phyloP scores from a whole-genome alignment of 768 basidiomycete genomes.

The Boletus reticuloceps region DNA sequence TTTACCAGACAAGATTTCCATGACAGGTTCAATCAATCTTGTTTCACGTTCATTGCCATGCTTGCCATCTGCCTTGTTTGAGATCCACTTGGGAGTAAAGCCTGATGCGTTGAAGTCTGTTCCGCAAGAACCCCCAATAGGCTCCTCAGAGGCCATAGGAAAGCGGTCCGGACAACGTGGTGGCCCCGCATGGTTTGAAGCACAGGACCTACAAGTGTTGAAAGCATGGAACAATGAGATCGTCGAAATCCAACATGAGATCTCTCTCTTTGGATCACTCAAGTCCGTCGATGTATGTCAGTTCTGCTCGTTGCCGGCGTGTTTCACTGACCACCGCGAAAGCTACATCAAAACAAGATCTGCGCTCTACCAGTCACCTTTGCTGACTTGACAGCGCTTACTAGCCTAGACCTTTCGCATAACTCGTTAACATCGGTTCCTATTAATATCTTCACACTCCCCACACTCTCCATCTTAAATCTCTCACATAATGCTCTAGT shows the following conservation, averaged over 20 bases:
- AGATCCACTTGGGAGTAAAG: conserved; percentile 73
- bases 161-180: conserved; percentile 42
- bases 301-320: not conserved
- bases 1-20: conserved; percentile 44
- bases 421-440: conserved; percentile 67
- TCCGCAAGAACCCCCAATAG: conserved; percentile 53
- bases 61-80: conserved; percentile 74
- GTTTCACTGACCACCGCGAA: not conserved
- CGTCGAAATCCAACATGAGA: conserved; percentile 74
- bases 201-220: conserved; percentile 70
- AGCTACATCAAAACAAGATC: conserved; percentile 79
- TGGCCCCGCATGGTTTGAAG: conserved; percentile 74
- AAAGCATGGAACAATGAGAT: conserved; percentile 85
- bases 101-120: conserved; percentile 69
- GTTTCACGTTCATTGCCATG: conserved; percentile 70
- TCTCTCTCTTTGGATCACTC: conserved; percentile 79
- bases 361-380: conserved; percentile 60
- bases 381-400: conserved; percentile 64
- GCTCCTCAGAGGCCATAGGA: conserved; percentile 35
- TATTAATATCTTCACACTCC: conserved; percentile 61
- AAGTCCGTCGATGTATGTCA: conserved; percentile 73
- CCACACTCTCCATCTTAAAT: conserved; percentile 63
- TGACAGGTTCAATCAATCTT: conserved; percentile 70
- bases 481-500: conserved; percentile 68
- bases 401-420: conserved; percentile 69